phyloP scores from a whole-genome alignment of 2,329 filamentous ascomycete genomes.

The Lasiodiplodia gonubiensis region DNA sequence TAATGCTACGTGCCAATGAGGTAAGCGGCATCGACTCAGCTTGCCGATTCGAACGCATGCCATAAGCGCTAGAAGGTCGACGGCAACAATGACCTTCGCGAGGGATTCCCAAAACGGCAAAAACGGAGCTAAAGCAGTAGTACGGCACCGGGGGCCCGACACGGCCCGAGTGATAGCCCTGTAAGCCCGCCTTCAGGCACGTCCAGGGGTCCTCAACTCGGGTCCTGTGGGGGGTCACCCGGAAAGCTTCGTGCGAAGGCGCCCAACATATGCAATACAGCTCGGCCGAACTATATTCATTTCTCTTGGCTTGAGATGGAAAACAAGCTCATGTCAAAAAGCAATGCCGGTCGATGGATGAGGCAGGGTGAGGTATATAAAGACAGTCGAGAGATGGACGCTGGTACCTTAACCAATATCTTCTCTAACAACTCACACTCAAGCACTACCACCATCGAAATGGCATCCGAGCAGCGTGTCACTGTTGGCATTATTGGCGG shows the following conservation, averaged over 20 bases:
- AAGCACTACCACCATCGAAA: not conserved
- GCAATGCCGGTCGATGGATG: not conserved
- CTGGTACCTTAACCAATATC: not conserved
- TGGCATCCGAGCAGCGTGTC: not conserved
- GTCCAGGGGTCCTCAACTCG: not conserved
- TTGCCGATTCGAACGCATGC: not conserved
- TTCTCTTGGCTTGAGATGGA: not conserved
- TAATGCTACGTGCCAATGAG: not conserved
- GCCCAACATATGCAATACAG: not conserved
- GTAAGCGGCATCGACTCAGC: not conserved
- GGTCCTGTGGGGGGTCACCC: not conserved
- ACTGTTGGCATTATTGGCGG: constrained; percentile 23
- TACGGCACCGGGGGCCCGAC: not conserved
- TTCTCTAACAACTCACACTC: not conserved
- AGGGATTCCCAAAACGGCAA: not conserved
- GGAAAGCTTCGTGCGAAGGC: not conserved
- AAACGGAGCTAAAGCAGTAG: not conserved
- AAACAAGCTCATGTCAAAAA: not conserved
- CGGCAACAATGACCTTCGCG: not conserved
- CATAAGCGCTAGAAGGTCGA: not conserved
- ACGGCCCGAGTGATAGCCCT: not conserved
- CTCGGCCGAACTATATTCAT: not conserved
- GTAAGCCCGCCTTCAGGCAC: not conserved
- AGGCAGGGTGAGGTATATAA: not conserved
- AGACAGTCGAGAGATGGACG: not conserved